phyloP scores from a whole-genome alignment of 2,329 filamentous ascomycete species.

The Arthroderma uncinatum region DNA sequence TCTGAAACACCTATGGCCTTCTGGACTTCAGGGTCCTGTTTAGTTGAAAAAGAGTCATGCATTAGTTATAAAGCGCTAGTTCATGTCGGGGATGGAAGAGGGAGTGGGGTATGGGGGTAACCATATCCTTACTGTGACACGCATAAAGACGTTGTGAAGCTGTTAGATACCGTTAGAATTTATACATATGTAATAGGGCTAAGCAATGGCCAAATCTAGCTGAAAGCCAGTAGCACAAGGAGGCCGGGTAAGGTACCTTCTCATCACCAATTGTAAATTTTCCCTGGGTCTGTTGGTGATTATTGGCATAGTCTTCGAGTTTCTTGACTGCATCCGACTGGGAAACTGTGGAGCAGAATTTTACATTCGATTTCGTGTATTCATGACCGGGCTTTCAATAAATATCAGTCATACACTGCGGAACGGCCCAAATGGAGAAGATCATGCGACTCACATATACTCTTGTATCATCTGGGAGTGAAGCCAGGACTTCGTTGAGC shows the following conservation, averaged over 20 bases:
- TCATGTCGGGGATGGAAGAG: not conserved
- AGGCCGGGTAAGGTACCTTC: slow-evolving; percentile 50
- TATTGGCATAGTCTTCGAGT: slow-evolving; percentile 62
- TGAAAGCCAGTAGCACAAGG: not conserved
- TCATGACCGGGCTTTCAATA: slow-evolving; percentile 70
- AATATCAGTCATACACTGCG: not conserved
- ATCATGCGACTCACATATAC: slow-evolving; percentile 57
- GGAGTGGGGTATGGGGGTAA: not conserved
- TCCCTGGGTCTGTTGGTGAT: slow-evolving; percentile 80
- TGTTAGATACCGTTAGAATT: slow-evolving; percentile 26
- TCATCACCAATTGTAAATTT: slow-evolving; percentile 96
- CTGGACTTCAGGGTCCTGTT: slow-evolving; percentile 68
- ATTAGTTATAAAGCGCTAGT: not conserved
- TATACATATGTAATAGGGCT: not conserved
- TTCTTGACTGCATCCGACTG: slow-evolving; percentile 66
- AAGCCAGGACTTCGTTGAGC: slow-evolving; percentile 70
- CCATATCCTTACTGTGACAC: slow-evolving; percentile 52
- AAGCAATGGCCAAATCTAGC: not conserved
- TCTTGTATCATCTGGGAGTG: slow-evolving; percentile 77
- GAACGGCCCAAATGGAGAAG: not conserved
- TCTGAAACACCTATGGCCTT: slow-evolving; percentile 71
- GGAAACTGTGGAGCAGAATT: slow-evolving; percentile 68
- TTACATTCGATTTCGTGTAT: slow-evolving; percentile 94
- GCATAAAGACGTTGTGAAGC: slow-evolving; percentile 96
- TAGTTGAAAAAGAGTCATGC: not conserved